These are phyloP conservation scores for Canavalia ensiformis DNA, from an alignment of 306 rosid genomes.

Conservation along the genomic window DNA sequence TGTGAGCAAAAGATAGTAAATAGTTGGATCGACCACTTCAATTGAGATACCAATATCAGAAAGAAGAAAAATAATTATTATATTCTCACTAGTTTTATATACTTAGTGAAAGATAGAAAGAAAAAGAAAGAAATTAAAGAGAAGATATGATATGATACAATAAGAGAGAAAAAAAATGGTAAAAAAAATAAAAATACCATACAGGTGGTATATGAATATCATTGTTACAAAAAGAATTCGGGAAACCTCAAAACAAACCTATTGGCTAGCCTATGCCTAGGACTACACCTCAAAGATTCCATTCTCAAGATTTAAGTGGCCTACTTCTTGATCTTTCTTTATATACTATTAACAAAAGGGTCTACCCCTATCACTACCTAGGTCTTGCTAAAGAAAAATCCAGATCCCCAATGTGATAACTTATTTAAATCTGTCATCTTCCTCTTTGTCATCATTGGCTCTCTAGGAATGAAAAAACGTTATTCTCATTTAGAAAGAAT, in stretches of 20 bases:
- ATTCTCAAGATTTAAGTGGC: slow-evolving; percentile 48
- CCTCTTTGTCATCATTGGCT: slow-evolving; percentile 54
- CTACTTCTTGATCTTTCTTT: slow-evolving; percentile 51
- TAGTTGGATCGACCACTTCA: slow-evolving; percentile 48
- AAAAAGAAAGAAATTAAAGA: too few relatives aligned
- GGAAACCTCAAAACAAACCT: slow-evolving; percentile 53
- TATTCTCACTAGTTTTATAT: too few relatives aligned
- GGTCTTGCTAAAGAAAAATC: slow-evolving; percentile 60
- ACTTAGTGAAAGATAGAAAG: too few relatives aligned
- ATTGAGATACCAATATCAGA: slow-evolving; percentile 37
- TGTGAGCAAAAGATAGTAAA: slow-evolving; percentile 44
- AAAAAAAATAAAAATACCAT: too few relatives aligned
- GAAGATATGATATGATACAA: too few relatives aligned
- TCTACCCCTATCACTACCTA: slow-evolving; percentile 39
- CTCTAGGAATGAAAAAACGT: slow-evolving; percentile 52
- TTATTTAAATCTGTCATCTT: slow-evolving; percentile 59
- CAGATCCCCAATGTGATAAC: slow-evolving; percentile 67
- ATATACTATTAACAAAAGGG: slow-evolving; percentile 48
- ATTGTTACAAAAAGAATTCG: slow-evolving; percentile 25
- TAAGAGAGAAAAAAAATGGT: too few relatives aligned
- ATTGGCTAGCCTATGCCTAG: slow-evolving; percentile 48
- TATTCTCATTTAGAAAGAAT: slow-evolving; percentile 58
- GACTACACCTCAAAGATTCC: slow-evolving; percentile 67
- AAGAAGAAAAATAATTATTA: too few relatives aligned
- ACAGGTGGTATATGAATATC: too few relatives aligned